Evolutionary conservation across 2,329 filamentous ascomycete genomes (phyloP).

Genomic region (Sarocladium brachiariae): DNA sequence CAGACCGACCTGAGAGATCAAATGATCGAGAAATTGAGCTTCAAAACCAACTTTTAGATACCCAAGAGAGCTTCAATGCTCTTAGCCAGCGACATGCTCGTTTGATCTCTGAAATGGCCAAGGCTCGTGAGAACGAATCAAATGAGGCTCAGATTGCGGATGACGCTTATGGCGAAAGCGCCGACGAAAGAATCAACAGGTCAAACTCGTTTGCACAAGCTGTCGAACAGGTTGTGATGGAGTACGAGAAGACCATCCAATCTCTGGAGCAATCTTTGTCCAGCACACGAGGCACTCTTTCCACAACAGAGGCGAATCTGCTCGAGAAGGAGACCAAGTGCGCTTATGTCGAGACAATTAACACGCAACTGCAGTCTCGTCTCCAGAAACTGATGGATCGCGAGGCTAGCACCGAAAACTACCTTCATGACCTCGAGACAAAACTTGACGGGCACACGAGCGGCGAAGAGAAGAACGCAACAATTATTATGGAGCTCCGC

Average conservation of each 20-base stretch:
- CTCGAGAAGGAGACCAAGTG: slow-evolving; percentile 92
- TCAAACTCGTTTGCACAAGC: slow-evolving; percentile 95
- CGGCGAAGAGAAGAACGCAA: slow-evolving; percentile 87
- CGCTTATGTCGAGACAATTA: slow-evolving; percentile 87
- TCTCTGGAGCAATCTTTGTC: slow-evolving; percentile 85
- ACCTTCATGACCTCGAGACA: slow-evolving; percentile 83
- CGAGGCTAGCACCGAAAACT: slow-evolving; percentile 84
- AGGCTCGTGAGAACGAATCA: slow-evolving; percentile 65
- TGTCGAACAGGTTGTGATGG: slow-evolving; percentile 90
- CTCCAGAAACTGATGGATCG: slow-evolving; percentile 91
- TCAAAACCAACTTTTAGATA: slow-evolving; percentile 86
- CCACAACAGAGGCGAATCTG: slow-evolving; percentile 76
- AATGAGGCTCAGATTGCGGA: slow-evolving; percentile 51
- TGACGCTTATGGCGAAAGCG: slow-evolving; percentile 61
- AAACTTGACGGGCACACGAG: slow-evolving; percentile 86
- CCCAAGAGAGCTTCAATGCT: slow-evolving; percentile 89
- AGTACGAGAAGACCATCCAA: slow-evolving; percentile 99
- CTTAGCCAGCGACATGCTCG: slow-evolving; percentile 92
- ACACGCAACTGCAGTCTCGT: slow-evolving; percentile 78
- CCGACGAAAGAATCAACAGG: slow-evolving; percentile 81
- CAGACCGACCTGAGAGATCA: slow-evolving; percentile 69
- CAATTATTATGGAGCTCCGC: slow-evolving; percentile 77
- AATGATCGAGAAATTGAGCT: slow-evolving; percentile 83
- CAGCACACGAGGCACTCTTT: slow-evolving; percentile 75
- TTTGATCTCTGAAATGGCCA: slow-evolving; percentile 88